Conservation (phyloP, 345 rosid genomes). For the Gossypium longicalyx region DNA sequence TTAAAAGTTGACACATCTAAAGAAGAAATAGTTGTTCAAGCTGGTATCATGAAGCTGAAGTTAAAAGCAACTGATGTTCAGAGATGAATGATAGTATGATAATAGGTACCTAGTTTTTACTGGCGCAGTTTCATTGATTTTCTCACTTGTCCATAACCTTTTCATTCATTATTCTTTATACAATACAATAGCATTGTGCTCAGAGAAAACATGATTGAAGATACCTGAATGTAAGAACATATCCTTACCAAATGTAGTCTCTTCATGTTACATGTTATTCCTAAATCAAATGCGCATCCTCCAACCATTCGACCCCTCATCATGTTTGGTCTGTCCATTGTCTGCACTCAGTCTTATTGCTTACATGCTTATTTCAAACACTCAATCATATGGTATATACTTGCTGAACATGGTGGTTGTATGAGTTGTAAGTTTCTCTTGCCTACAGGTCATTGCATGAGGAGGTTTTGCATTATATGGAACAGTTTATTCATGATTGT, state of each 20-base stretch:
- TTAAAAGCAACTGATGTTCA: conserved; percentile 49
- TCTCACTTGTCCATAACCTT: background rate
- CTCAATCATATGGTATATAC: background rate
- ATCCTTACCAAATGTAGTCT: background rate
- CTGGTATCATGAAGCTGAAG: conserved; percentile 77
- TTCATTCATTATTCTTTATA: background rate
- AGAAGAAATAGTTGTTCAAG: conserved; percentile 75
- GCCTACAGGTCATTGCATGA: background rate
- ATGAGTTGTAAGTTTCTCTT: background rate
- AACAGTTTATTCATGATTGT: background rate
- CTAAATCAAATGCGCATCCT: background rate
- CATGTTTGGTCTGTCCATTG: background rate
- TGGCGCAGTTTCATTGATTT: background rate
- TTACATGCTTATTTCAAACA: background rate
- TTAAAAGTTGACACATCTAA: conserved; percentile 59
- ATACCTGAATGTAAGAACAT: background rate
- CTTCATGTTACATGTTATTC: background rate
- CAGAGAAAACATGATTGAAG: background rate
- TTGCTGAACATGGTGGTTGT: background rate
- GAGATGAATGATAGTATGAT: conserved; percentile 20
- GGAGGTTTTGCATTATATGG: background rate
- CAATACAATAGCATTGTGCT: background rate
- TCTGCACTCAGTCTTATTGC: background rate
- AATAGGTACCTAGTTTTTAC: background rate
- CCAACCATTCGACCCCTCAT: background rate